Evolutionary conservation across 352 stramenopile species (phyloP).

Genomic region (Phytopythium chamaehyphon): DNA sequence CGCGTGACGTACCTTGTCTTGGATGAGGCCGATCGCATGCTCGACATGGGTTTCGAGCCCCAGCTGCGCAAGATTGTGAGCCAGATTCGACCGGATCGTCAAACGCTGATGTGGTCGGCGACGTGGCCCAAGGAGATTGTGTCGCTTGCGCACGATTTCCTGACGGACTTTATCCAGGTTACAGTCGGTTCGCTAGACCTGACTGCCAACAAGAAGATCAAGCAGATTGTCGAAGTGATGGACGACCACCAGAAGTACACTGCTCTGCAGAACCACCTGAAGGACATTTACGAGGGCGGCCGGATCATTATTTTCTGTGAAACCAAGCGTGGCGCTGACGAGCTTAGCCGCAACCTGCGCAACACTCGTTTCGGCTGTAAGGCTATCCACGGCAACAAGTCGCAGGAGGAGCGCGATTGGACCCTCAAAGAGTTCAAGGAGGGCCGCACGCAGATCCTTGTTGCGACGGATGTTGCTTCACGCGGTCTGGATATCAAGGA

Average conservation of each 20-base stretch:
- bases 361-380: constrained; percentile 93
- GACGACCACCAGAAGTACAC: constrained; percentile 95
- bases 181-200: constrained; percentile 94
- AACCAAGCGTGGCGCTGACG: constrained; percentile 98
- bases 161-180: constrained; percentile 97
- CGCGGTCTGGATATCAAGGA: constrained; percentile 99
- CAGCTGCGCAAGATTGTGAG: constrained; percentile 95
- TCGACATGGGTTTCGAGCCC: constrained; percentile 95
- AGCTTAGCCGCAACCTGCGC: constrained; percentile 93
- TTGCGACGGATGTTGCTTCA: constrained; percentile 99
- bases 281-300: constrained; percentile 85
- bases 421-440: constrained; percentile 97
- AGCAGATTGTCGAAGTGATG: constrained; percentile 96
- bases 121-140: constrained; percentile 99
- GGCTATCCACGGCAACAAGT: constrained; percentile 99
- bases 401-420: constrained; percentile 96
- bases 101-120: constrained; percentile 99
- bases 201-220: constrained; percentile 98
- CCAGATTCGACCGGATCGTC: constrained; percentile 96
- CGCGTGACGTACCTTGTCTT: constrained; percentile 98
- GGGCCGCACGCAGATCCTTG: constrained; percentile 92
- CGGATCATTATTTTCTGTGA: constrained; percentile 99
- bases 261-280: constrained; percentile 82
- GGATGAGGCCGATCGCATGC: constrained; percentile 97
- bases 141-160: constrained; percentile 95